Conservation (phyloP, 305 asterid genomes). For the Fraxinus velutina region DNA sequence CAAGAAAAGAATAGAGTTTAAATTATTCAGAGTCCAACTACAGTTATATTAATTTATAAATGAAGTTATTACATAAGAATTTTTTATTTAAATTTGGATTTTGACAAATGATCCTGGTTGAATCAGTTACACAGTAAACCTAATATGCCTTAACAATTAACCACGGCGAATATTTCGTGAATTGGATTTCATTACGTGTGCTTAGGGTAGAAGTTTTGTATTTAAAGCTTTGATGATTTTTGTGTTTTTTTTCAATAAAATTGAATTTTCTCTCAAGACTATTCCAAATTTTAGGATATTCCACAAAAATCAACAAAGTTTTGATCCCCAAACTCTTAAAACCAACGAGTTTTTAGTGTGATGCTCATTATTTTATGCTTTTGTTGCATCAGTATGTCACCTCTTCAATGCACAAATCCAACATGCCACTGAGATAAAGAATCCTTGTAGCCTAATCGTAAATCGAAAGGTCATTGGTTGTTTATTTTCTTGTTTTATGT, state of each 20-base stretch:
- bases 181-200: no score
- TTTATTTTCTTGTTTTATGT: not conserved
- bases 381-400: not conserved
- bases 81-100: no score
- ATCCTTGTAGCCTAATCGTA: not conserved
- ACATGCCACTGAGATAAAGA: not conserved
- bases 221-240: not conserved
- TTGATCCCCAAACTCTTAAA: not conserved
- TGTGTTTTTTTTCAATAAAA: not conserved
- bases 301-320: not conserved
- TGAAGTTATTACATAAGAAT: conserved; percentile 36
- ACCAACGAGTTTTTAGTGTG: not conserved
- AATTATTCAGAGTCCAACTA: conserved; percentile 32
- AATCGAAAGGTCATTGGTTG: not conserved
- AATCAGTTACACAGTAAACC: no score
- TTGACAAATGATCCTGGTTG: no score
- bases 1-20: conserved; percentile 4
- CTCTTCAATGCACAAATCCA: not conserved
- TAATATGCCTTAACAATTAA: no score
- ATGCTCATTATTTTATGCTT: not conserved
- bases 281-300: not conserved
- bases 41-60: not conserved
- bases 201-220: not conserved
- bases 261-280: not conserved
- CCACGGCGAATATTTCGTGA: no score